Base-by-base conservation (phyloP, 208 protist species). In the Leishmania gerbilli region DNA sequence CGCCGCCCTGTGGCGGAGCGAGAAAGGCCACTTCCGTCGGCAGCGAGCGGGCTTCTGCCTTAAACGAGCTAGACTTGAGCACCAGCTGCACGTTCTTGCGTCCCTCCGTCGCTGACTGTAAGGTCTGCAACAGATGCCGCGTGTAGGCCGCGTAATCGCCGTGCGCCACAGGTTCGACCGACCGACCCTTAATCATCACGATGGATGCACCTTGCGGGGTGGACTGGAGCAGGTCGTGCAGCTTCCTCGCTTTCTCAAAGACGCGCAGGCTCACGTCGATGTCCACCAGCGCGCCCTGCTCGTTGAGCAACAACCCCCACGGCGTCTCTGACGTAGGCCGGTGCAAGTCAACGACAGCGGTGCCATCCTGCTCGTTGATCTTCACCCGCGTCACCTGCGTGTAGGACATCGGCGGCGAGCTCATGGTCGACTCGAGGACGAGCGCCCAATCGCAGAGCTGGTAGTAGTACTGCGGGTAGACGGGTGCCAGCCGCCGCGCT, bases 231-330 rank as follows among this genome's bases (percentile, higher is more conserved):
- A 93, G 82, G 27, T 85, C 86, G 76, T 95, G 89, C 49, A 95
- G 67, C 79, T 89, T 76, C 45, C 85, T 83, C 13, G 88, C 90
- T 51, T 84, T 81, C 8, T 83, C 69, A 47, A 84, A 86, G 19
- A 87, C 79, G 27, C 93, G 93, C 77, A 96, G 77, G 21, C 85
- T 80, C 27, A 90, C 80, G 74, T 96, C 93, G 45, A 96, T 81
- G 71, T 90, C 91, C 19, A 96, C 86, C 51, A 96, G 75, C 2
- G 77, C 72, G 31, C 86, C 89, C 56, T 84, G 82, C 68, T 93
- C 89, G 82, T 93, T 96, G 76, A 96, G 89, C 69, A 96, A 79
- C 49, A 96, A 79, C 6, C 93, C 93, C 90, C 88, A 93, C 34
- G 93, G 84, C 15, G 86, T 84, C 49, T 80, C 68, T 21, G 79